Conservation (phyloP, 2,329 filamentous ascomycete genomes). For the Fusarium verrucosum region DNA sequence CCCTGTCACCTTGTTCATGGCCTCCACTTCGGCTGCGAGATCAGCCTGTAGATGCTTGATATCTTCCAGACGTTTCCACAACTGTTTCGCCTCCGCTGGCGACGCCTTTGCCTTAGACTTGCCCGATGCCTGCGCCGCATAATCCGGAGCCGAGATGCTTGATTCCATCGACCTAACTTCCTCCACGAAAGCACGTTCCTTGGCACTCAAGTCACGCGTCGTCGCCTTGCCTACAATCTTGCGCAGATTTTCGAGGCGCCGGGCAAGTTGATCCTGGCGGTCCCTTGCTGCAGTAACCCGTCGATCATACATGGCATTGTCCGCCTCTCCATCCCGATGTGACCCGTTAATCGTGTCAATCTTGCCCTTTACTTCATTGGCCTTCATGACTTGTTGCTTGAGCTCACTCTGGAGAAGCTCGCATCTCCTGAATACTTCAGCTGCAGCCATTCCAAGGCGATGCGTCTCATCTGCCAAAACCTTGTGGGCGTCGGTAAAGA, state of each 20-base stretch:
- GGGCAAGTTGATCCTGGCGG: slow-evolving; percentile 65
- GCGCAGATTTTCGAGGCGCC: slow-evolving; percentile 68
- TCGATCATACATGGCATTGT: slow-evolving; percentile 66
- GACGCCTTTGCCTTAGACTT: slow-evolving; percentile 49
- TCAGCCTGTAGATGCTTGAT: slow-evolving; percentile 63
- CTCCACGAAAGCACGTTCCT: slow-evolving; percentile 58
- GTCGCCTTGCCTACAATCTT: slow-evolving; percentile 55
- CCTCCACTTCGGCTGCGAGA: slow-evolving; percentile 61
- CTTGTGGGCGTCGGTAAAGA: slow-evolving; percentile 78
- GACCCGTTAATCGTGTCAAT: slow-evolving; percentile 69
- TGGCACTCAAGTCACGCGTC: slow-evolving; percentile 55
- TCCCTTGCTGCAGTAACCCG: slow-evolving; percentile 64
- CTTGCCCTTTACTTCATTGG: slow-evolving; percentile 70
- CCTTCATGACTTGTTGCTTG: slow-evolving; percentile 71
- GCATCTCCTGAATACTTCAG: slow-evolving; percentile 77
- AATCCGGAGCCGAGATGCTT: slow-evolving; percentile 54
- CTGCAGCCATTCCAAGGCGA: slow-evolving; percentile 72
- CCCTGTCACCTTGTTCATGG: slow-evolving; percentile 49
- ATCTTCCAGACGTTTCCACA: slow-evolving; percentile 67
- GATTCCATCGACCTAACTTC: slow-evolving; percentile 64
- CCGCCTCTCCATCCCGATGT: slow-evolving; percentile 60
- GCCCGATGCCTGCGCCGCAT: slow-evolving; percentile 44
- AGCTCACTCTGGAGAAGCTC: slow-evolving; percentile 74
- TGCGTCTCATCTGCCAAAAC: slow-evolving; percentile 75
- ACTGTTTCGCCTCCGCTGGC: slow-evolving; percentile 53